Base-by-base conservation (phyloP, 768 basidiomycete genomes). In the Albatrellus ellisii region DNA sequence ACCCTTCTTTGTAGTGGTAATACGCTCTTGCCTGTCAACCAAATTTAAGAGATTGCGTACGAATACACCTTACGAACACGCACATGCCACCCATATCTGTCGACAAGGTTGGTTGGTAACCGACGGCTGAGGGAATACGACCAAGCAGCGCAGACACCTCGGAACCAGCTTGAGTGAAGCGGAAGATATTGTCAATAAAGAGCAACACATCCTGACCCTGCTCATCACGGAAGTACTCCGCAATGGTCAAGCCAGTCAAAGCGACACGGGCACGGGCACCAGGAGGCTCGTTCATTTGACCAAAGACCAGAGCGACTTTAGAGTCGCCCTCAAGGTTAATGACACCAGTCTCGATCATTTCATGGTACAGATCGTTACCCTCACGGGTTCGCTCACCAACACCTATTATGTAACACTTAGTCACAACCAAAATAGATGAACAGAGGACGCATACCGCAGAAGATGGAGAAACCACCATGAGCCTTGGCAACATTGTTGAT, bases 141-240 rank as follows among this genome's bases (percentile, higher is more conserved):
- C 95, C 95, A 53, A 98, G 86, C 56, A 99, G 67, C 51, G 95
- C 95, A 69, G 95, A 99, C 73, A 98, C 95, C 64, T 98, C 95
- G 51, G 95, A 99, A 81, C 95, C 95, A 59, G 95, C 95, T 66
- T 98, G 95, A 55, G 95, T 99, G 87, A 99, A 99, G 62, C 95
- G 92, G 95, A 99, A 99, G 69, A 99, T 99, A 79, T 99, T 99
- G 85, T 99, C 95, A 62, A 99, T 99, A 77, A 99, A 99, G 60
- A 99, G 81, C 62, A 99, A 76, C 73, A 99, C 95, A 65, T 99
- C 95, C 67, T 99, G 95, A 51, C 95, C 95, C 70, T 99, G 94
- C 71, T 98, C 94, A 57, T 99, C 95, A 80, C 95, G 92, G 95
- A 99, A 99, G 72, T 98, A 99, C 69, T 99, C 95, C 52, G 95